Base-by-base conservation (phyloP, 371 early-diverging fungal genomes). In the Capniomyces stellatus region DNA sequence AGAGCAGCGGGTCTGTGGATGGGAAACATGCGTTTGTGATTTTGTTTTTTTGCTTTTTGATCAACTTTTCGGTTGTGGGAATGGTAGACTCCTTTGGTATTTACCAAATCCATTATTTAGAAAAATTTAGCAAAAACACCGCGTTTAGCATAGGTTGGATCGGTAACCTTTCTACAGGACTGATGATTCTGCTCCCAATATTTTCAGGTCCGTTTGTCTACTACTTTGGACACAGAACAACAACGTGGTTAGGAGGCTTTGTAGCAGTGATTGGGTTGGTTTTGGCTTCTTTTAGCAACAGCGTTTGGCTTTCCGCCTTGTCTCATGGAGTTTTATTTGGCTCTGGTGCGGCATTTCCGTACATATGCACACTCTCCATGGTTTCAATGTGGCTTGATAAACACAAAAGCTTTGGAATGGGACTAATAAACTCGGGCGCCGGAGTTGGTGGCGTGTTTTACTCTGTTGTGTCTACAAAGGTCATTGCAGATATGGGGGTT, bases 311-410 rank as follows among this genome's bases (percentile, higher is more conserved):
- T 54, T 53, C 66, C 48, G 57, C 54, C 21, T 28, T 66, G 53
- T 63, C 67, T 10, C 67, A 66, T 39, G 67, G 67, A 19, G 6
- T 84, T 1, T 40, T 82, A 15, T 78, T 80, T 61, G 76, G 77
- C 0, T 22, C 72, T 0, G 83, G 83, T 22, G 78, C 78, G 1
- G 71, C 79, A 2, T 49, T 85, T 21, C 62, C 68, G 2, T 80
- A 71, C 56, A 69, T 75, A 22, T 76, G 79, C 0, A 66, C 71
- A 0, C 15, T 10, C 18, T 6, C 46, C 6, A 10, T 46, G 18
- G 28, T 29, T 6, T 25, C 28, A 46, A 10, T 28, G 18, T 46
- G 29, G 28, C 18, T 46, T 46, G 15, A 25, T 10, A 46, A 29
- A 18, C 18, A 46, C 18, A 6, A 25, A 15, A 18, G 46, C 6